Conservation (phyloP, 1,284 basidiomycete genomes). For the Malassezia slooffiae region DNA sequence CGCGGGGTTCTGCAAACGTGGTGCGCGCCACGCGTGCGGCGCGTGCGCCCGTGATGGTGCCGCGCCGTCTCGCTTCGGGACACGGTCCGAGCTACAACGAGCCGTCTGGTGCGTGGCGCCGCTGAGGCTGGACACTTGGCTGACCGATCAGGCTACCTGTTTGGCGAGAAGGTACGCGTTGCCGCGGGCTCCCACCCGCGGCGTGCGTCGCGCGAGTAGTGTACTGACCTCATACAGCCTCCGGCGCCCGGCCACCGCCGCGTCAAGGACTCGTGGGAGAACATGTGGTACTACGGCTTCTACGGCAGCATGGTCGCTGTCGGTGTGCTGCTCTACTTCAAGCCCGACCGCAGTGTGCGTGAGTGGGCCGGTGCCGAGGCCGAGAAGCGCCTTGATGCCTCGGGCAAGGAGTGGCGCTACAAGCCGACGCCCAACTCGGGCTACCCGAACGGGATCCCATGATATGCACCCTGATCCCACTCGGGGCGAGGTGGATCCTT, state of each 20-base stretch:
- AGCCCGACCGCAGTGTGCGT: slow-evolving; percentile 62
- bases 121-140: too few relatives aligned
- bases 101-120: slow-evolving; percentile 29
- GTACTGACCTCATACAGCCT: slow-evolving; percentile 40
- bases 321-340: slow-evolving; percentile 71
- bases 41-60: not conserved
- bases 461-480: not conserved
- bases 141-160: slow-evolving; percentile 26
- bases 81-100: slow-evolving; percentile 32
- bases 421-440: slow-evolving; percentile 42
- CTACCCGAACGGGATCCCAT: slow-evolving; percentile 19
- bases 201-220: not conserved
- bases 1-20: not conserved
- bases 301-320: slow-evolving; percentile 74
- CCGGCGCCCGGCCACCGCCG: slow-evolving; percentile 62
- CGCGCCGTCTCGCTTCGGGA: slow-evolving; percentile 15
- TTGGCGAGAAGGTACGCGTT: slow-evolving; percentile 38
- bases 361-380: slow-evolving; percentile 42
- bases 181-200: too few relatives aligned
- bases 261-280: slow-evolving; percentile 70
- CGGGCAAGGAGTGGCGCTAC: slow-evolving; percentile 39
- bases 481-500: too few relatives aligned
- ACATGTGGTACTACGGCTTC: slow-evolving; percentile 52
- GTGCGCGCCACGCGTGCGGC: not conserved
- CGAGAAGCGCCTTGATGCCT: slow-evolving; percentile 39